Conservation (phyloP, 2,329 filamentous ascomycete genomes). For the Fusarium musae region DNA sequence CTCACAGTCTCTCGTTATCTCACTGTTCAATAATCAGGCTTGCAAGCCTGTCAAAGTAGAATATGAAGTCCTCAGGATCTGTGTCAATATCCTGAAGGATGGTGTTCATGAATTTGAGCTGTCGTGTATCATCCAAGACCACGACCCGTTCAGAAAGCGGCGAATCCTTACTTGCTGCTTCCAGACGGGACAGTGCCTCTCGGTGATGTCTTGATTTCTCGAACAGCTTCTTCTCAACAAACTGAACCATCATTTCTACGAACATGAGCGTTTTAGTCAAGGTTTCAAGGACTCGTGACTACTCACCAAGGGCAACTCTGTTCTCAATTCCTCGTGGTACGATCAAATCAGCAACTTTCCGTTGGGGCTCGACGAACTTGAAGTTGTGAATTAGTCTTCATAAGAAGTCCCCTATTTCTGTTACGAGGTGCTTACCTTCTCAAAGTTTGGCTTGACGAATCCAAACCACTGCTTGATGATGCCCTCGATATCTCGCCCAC, state of each 20-base stretch:
- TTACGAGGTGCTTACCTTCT: slow-evolving; percentile 63
- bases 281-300: not conserved
- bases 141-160: slow-evolving; percentile 80
- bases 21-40: slow-evolving; percentile 85
- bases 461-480: slow-evolving; percentile 98
- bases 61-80: slow-evolving; percentile 89
- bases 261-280: slow-evolving; percentile 5
- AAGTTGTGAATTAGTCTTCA: slow-evolving; percentile 13
- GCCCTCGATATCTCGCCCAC: slow-evolving; percentile 91
- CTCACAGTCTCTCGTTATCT: slow-evolving; percentile 32
- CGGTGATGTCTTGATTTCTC: slow-evolving; percentile 89
- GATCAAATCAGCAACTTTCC: slow-evolving; percentile 92
- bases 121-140: slow-evolving; percentile 79
- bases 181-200: slow-evolving; percentile 79
- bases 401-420: not conserved
- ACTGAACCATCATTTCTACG: slow-evolving; percentile 89
- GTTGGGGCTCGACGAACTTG: slow-evolving; percentile 90
- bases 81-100: slow-evolving; percentile 86
- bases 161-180: slow-evolving; percentile 75
- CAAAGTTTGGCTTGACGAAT: slow-evolving; percentile 97
- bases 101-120: slow-evolving; percentile 89
- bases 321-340: slow-evolving; percentile 96
- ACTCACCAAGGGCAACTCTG: slow-evolving; percentile 82
- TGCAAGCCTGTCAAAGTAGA: slow-evolving; percentile 93
- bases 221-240: slow-evolving; percentile 86